These are phyloP conservation scores for Colletotrichum tofieldiae DNA, from an alignment of 2,329 filamentous ascomycete species.

Conservation along the genomic window DNA sequence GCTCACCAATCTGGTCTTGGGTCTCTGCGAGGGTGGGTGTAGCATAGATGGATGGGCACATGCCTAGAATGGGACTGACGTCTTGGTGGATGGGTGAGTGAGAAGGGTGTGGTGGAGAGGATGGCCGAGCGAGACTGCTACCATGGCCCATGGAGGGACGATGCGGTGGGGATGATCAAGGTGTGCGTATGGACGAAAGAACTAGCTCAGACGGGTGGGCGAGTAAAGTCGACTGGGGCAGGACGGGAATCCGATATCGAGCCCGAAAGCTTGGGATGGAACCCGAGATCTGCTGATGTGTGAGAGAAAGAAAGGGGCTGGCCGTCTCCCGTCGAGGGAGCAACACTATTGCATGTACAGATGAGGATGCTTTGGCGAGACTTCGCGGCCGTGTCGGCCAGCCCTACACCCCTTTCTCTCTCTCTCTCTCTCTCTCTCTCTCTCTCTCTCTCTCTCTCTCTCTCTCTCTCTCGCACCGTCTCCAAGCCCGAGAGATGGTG, in stretches of 20 bases:
- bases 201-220: neutral
- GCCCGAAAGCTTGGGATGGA: constrained; percentile 33
- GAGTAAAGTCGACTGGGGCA: neutral
- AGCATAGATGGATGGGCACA: neutral
- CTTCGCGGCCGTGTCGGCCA: neutral
- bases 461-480: neutral
- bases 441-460: neutral
- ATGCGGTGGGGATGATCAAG: neutral
- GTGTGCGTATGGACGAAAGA: neutral
- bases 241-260: constrained; percentile 31
- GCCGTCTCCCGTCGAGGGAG: neutral
- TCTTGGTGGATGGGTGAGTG: neutral
- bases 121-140: neutral
- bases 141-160: neutral
- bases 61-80: neutral
- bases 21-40: neutral
- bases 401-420: neutral
- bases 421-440: neutral
- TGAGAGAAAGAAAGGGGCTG: neutral
- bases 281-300: neutral
- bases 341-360: neutral
- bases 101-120: neutral
- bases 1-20: neutral
- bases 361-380: neutral
- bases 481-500: constrained; percentile 6